These are phyloP conservation scores for Cymbopogon flexuosus DNA, from an alignment of 202 grass and related monocot genomes.

Conservation along the genomic window DNA sequence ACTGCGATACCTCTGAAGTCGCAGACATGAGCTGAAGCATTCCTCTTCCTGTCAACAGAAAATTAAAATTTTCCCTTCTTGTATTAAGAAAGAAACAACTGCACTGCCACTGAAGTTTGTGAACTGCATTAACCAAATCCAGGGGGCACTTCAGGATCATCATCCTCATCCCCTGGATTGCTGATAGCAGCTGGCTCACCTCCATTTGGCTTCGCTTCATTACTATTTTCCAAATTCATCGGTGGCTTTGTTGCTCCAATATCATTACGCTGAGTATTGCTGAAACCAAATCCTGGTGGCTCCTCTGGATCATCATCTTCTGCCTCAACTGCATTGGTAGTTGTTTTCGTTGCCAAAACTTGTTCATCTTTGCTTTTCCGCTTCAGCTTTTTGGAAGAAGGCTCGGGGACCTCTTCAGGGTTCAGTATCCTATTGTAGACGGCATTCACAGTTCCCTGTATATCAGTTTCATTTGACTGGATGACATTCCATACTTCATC, in stretches of 20 bases:
- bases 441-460: slow-evolving; percentile 54
- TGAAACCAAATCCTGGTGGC: slow-evolving; percentile 68
- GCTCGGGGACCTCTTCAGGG: slow-evolving; percentile 36
- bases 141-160: slow-evolving; percentile 55
- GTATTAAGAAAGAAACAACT: neutral
- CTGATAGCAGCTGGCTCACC: slow-evolving; percentile 9
- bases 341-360: slow-evolving; percentile 16
- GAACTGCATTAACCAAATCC: slow-evolving; percentile 52
- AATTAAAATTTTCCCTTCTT: neutral
- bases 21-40: neutral
- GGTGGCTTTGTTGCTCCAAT: neutral
- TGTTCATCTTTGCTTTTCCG: slow-evolving; percentile 39
- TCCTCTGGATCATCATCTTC: slow-evolving; percentile 63
- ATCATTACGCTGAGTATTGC: slow-evolving; percentile 25
- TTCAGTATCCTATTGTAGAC: slow-evolving; percentile 74
- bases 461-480: slow-evolving; percentile 73
- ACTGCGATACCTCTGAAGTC: neutral
- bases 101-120: neutral
- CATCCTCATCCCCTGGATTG: slow-evolving; percentile 12
- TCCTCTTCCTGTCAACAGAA: too few species aligned
- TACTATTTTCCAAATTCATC: slow-evolving; percentile 29
- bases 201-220: slow-evolving; percentile 33
- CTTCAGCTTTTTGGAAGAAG: slow-evolving; percentile 42
- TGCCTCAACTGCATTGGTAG: slow-evolving; percentile 12
- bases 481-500: slow-evolving; percentile 76